phyloP scores from a whole-genome alignment of 768 basidiomycete species.

The Mycena vitilis region DNA sequence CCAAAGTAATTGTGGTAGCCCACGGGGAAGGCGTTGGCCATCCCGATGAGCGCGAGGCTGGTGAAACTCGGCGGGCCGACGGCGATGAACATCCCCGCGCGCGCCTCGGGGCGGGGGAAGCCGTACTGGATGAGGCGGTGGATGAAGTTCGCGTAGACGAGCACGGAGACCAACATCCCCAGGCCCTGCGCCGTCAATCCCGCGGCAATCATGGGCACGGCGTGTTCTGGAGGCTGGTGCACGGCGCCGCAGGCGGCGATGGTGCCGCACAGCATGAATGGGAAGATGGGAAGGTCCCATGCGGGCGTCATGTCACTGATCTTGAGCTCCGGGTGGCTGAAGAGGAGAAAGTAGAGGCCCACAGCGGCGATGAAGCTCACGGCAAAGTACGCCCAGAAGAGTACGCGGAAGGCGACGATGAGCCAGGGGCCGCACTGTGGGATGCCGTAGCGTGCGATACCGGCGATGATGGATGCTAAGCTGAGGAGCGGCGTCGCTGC shows the following conservation, averaged over 20 bases:
- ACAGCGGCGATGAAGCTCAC: slow-evolving; percentile 6
- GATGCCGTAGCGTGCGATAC: slow-evolving; percentile 12
- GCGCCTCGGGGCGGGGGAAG: not conserved
- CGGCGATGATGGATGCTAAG: slow-evolving; percentile 10
- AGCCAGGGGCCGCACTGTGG: slow-evolving; percentile 9
- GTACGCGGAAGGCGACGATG: slow-evolving; percentile 1
- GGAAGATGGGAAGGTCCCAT: slow-evolving; percentile 19
- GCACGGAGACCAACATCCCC: slow-evolving; percentile 14
- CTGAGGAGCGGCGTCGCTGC: slow-evolving; percentile 8
- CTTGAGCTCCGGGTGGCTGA: slow-evolving; percentile 15
- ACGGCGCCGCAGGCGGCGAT: slow-evolving; percentile 8
- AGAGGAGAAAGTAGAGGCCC: slow-evolving; percentile 10
- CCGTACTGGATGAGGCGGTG: slow-evolving; percentile 17
- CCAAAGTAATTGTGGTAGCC: slow-evolving; percentile 2
- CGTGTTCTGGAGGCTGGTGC: slow-evolving; percentile 8
- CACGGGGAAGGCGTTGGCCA: slow-evolving; percentile 12
- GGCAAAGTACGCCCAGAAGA: slow-evolving; percentile 14
- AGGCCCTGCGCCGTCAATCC: slow-evolving; percentile 11
- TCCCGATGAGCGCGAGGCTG: slow-evolving; percentile 12
- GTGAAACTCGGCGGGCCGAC: slow-evolving; percentile 17
- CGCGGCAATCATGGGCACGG: slow-evolving; percentile 12
- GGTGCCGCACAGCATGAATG: slow-evolving; percentile 17
- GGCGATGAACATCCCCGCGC: slow-evolving; percentile 22
- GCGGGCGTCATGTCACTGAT: slow-evolving; percentile 17
- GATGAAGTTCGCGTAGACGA: slow-evolving; percentile 17